Conservation (phyloP, 2,329 filamentous ascomycete genomes). For the Exserohilum rostratum region DNA sequence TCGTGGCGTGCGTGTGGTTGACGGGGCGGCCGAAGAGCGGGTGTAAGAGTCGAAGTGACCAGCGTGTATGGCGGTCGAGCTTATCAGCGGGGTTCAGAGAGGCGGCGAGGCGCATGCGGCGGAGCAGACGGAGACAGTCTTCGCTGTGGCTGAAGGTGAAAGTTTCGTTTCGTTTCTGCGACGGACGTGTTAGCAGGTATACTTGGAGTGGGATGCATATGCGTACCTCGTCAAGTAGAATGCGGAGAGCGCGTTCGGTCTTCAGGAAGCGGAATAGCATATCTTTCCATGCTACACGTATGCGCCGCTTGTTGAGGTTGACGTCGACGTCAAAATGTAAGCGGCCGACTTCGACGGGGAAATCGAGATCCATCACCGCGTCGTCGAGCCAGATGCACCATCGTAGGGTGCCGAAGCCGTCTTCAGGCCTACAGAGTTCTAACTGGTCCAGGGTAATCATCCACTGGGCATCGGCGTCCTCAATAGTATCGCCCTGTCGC, state of each 20-base stretch:
- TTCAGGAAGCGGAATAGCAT: constrained; percentile 33
- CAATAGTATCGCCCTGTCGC: background rate
- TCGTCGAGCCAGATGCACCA: constrained; percentile 39
- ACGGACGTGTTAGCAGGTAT: background rate
- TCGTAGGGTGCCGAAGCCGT: constrained; percentile 24
- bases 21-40: constrained; percentile 30
- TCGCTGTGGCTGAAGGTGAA: constrained; percentile 34
- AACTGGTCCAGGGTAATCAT: constrained; percentile 10
- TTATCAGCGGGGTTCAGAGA: constrained; percentile 18
- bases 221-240: constrained; percentile 30
- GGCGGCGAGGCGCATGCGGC: constrained; percentile 31
- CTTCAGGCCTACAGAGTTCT: constrained; percentile 8
- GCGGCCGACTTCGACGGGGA: constrained; percentile 14
- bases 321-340: constrained; percentile 17
- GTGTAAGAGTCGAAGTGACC: constrained; percentile 28
- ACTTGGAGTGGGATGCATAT: background rate
- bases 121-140: constrained; percentile 36
- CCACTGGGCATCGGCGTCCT: constrained; percentile 7
- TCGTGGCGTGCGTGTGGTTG: constrained; percentile 9
- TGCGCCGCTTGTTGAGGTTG: background rate
- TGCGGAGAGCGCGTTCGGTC: constrained; percentile 27
- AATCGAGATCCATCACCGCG: constrained; percentile 32
- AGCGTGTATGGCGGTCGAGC: constrained; percentile 24
- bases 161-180: constrained; percentile 14
- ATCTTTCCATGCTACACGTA: constrained; percentile 32